Evolutionary conservation across 2,329 filamentous ascomycete genomes (phyloP), one percentile per base, ranked within the genome.

Genomic region (Pyrenophora teres): DNA sequence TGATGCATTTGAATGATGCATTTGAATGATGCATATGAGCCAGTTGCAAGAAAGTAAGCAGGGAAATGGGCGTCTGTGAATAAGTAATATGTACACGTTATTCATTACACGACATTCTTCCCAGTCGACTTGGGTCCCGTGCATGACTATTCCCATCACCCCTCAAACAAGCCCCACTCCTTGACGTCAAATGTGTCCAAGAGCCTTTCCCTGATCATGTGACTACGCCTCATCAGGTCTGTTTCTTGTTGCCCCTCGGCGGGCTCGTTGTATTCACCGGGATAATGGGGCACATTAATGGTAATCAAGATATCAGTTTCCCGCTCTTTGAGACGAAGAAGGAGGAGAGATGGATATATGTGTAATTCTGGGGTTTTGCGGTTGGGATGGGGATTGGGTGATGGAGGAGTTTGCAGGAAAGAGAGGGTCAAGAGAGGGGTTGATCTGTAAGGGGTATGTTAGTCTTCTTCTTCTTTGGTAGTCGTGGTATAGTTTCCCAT

Each of bases 261-360:
- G 72, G 86, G 83, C 63, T 86, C 80, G 2, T 30, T 9, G 69
- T 91, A 91, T 71, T 89, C 84, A 56, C 87, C 87, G 62, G 84
- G 81, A 61, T 91, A 87, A 69, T 94, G 88, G 23, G 92, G 93
- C 40, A 96, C 89, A 74, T 96, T 97, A 68, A 96, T 84, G 35
- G 89, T 89, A 56, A 96, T 85, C 40, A 96, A 78, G 33, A 97
- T 45, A 74, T 97, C 93, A 1, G 92, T 93, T 50, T 79, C 80
- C 69, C 92, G 81, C 64, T 83, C 81, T 73, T 87, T 87, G 40
- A 97, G 80, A 13, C 93, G 82, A 50, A 97, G 77, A 35, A 97
- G 79, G 13, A 90, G 84, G 59, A 96, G 59, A 96, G 80, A 60
- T 92, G 84, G 53, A 94, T 87, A 36, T 84, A 89, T 6, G 89